Base-by-base conservation (phyloP, 2,329 filamentous ascomycete species). In the Diaporthe caulivora region DNA sequence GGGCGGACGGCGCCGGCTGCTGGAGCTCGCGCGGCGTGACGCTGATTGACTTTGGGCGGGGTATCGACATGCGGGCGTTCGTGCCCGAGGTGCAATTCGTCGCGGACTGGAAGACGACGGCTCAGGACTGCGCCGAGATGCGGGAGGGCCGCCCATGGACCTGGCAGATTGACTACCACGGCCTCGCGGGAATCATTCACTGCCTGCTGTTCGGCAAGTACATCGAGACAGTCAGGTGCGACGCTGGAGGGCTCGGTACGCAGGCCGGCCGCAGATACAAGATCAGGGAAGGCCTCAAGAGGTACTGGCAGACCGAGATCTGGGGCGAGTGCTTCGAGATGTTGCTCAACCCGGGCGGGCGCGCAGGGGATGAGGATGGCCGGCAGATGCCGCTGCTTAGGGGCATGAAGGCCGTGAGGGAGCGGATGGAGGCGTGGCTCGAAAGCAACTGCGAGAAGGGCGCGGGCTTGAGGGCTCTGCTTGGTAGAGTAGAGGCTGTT, bases 91-190 rank as follows among this genome's bases (percentile, higher is more conserved):
- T 96, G 15, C 92, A 92, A 77, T 99, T 99, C 86, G 91, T 98
- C 74, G 97, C 96, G 0, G 97, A 99, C 84, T 99, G 97, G 97
- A 94, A 97, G 82, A 95, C 94, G 0, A 91, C 90, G 21, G 89
- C 93, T 31, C 92, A 95, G 69, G 97, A 99, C 83, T 99, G 97
- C 82, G 93, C 94, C 24, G 97, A 99, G 86, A 98, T 98, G 90
- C 93, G 95, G 60, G 96, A 99, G 84, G 90, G 95, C 72, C 90
- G 96, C 1, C 95, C 95, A 0, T 99, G 97, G 97, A 98, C 96
- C 1, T 98, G 95, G 86, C 97, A 99, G 82, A 94, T 98, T 77
- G 97, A 99, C 85, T 97, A 98, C 79, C 94, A 97, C 82, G 97
- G 97, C 17, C 88, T 98, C 0, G 97, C 97, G 0, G 95, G 95